Percentiles rank a stretch among this genome's conserved stretches.
phyloP scores from a whole-genome alignment of 2,329 filamentous ascomycete species.

The Cercospora nicotianae region DNA sequence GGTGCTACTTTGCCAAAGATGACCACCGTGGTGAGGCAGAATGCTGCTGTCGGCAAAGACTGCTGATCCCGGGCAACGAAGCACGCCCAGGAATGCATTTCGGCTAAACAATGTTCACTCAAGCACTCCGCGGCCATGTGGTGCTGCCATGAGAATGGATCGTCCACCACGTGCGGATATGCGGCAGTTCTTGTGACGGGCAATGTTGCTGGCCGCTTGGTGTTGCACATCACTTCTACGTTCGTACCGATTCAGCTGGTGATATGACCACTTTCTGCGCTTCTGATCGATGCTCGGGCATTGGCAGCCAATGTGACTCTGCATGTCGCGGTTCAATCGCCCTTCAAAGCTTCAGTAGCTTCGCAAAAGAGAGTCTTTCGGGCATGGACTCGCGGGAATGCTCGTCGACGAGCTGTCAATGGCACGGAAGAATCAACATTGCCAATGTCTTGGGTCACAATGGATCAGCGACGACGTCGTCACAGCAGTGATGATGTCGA shows the following conservation, averaged over 20 bases:
- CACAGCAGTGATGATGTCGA: neutral
- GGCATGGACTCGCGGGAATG: neutral
- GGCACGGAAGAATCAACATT: neutral
- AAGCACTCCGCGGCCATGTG: neutral
- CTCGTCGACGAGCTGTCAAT: neutral
- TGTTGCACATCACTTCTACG: neutral
- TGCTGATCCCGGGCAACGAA: neutral
- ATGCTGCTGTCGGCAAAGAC: neutral
- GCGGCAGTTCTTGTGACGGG: neutral
- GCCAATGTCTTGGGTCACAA: neutral
- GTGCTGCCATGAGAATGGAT: neutral
- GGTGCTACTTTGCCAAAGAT: neutral
- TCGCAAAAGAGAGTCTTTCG: neutral
- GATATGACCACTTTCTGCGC: neutral
- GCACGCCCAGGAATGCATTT: neutral
- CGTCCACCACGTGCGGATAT: neutral
- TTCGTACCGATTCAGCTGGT: neutral
- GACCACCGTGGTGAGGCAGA: neutral
- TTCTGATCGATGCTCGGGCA: neutral
- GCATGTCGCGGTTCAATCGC: neutral
- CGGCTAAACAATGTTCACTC: neutral
- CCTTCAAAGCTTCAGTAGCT: neutral
- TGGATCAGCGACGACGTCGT: neutral
- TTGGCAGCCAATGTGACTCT: neutral
- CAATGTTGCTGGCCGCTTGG: neutral